Conservation (phyloP, 305 asterid species). For the Petunia hybrid region DNA sequence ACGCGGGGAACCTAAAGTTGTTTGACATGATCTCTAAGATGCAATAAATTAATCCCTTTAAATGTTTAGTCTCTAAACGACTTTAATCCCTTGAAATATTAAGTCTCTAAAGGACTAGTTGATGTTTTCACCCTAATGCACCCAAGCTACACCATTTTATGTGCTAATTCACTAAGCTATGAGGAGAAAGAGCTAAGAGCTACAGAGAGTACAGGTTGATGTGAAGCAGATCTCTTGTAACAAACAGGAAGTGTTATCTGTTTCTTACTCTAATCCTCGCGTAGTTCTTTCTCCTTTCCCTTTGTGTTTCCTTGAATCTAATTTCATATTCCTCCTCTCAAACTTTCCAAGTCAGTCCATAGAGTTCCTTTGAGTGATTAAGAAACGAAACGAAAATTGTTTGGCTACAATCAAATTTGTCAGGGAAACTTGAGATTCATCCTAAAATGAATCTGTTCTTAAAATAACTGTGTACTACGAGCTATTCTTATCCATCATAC, state of each 20-base stretch:
- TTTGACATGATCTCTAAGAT: neutral
- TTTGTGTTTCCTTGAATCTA: neutral
- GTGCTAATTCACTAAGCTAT: neutral
- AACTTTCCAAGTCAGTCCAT: neutral
- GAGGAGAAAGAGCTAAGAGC: neutral
- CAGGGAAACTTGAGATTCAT: neutral
- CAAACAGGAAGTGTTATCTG: neutral
- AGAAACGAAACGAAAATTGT: neutral
- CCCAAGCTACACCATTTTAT: neutral
- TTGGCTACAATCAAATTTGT: neutral
- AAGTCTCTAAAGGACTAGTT: neutral
- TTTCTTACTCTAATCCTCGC: neutral
- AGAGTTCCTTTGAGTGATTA: neutral
- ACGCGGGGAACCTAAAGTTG: constrained; percentile 22
- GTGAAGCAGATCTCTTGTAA: neutral
- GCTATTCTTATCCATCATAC: neutral
- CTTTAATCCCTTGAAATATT: neutral
- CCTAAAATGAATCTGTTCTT: neutral
- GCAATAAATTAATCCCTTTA: neutral
- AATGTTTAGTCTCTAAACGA: neutral
- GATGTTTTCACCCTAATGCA: neutral
- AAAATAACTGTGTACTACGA: neutral
- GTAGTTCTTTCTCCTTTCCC: neutral
- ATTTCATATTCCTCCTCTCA: neutral
- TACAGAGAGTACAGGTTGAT: constrained; percentile 4